Evolutionary conservation across 495 filamentous ascomycete species (phyloP), one percentile per base, ranked within the genome.

Genomic region (Talaromyces proteolyticus): DNA sequence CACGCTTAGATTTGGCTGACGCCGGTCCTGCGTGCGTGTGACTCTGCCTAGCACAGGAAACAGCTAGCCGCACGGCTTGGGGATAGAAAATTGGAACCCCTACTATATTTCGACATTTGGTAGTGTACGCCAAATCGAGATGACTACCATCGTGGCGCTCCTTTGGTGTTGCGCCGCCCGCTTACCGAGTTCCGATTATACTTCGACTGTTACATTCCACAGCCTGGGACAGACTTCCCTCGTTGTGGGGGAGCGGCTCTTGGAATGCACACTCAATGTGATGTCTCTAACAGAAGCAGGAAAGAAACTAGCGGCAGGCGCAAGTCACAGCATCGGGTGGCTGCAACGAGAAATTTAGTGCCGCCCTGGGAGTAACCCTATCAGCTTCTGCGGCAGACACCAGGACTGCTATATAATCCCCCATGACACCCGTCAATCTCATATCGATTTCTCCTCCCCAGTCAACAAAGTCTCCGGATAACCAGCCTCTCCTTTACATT

Each of bases 151-250:
- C n/a, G n/a, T n/a, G n/a, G n/a, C n/a, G n/a, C n/a, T n/a, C 23
- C 7, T 8, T 21, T 45, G 26, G 42, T 17, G 18, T n/a, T 11
- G 26, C 7, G 7, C 22, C 26, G 12, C 22, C n/a, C 23, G 43
- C 26, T 18, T 12, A 23, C 43, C 24, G 14, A 25, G 22, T 17
- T 11, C 16, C 24, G 43, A 26, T 4, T 25, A 22, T 45, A 18
- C 11, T 21, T 45, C 18, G 8, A n/a, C 18, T 19, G 25, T 47
- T 47, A 47, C 45, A 47, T 47, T 47, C 45, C 45, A 47, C 20
- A 47, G 45, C 18, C 36, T 18, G 36, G 29, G 29, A 37, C 37
- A 38, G 20, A 7, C 16, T 21, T 22, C 25, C 17, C 45, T 47
- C 25, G 45, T 37, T 47, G 45, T 47, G 45, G 45, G 44, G 45